These are phyloP conservation scores for Cucurbita ficifolia DNA, from an alignment of 306 rosid species.

Conservation along the genomic window DNA sequence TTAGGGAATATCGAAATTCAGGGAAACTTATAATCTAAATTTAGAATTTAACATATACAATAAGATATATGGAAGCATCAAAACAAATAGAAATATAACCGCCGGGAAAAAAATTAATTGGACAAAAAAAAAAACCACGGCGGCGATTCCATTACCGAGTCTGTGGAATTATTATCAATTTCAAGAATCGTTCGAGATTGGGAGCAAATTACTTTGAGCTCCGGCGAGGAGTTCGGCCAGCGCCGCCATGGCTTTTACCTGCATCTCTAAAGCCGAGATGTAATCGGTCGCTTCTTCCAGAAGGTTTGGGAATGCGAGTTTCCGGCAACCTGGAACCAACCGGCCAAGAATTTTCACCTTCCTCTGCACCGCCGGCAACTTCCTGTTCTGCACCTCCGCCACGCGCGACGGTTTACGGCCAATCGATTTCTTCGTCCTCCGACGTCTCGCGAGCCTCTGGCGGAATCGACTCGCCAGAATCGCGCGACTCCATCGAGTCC, in stretches of 20 bases:
- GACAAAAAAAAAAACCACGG: neutral
- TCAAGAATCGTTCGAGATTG: neutral
- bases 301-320: constrained; percentile 58
- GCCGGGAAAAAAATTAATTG: neutral
- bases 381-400: constrained; percentile 7
- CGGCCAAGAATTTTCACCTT: constrained; percentile 51
- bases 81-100: neutral
- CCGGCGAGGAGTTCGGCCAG: constrained; percentile 40
- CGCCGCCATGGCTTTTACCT: constrained; percentile 65
- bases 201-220: neutral
- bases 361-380: constrained; percentile 37
- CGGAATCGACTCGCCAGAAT: constrained; percentile 44
- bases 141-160: neutral
- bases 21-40: neutral
- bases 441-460: constrained; percentile 16
- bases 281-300: constrained; percentile 80
- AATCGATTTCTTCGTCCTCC: constrained; percentile 23
- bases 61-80: neutral
- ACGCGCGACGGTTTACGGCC: constrained; percentile 21
- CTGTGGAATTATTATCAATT: neutral
- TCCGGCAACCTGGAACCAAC: constrained; percentile 84
- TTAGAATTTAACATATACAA: neutral
- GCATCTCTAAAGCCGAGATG: constrained; percentile 86
- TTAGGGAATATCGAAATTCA: neutral
- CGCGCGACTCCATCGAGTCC: constrained; percentile 86